Base-by-base conservation (phyloP, 352 stramenopile species). In the Globisporangium cederbergense region DNA sequence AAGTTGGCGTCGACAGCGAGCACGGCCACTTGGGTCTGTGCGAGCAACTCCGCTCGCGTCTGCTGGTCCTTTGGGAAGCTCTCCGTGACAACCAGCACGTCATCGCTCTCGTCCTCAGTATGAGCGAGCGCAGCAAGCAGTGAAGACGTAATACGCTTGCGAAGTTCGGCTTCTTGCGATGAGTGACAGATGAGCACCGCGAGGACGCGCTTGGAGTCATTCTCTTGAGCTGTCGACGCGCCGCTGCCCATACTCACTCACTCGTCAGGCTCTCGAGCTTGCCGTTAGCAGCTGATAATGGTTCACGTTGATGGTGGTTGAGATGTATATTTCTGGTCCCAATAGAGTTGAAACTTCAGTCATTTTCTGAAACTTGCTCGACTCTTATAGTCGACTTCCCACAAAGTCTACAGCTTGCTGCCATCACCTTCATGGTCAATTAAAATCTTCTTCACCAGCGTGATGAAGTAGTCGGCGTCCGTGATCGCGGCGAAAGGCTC, bases 401-500 rank as follows among this genome's bases (percentile, higher is more conserved):
- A 47, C 42, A 11, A 46, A 46, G 40, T 46, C 25, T 36, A 58
- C 20, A 58, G 47, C 22, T 49, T 66, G 42, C 28, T 66, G 18
- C 42, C 51, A 18, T 32, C 55, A 25, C 32, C 38, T 13, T 62
- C 59, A 36, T 59, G 43, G 51, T 45, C 61, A 18, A 54, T 11
- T 16, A 81, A 50, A 52, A 81, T 70, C 9, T 71, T 43, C 16
- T 80, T 47, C 8, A 90, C 81, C 20, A 88, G 70, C 56, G 72
- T 60, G 38, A 87, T 80, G 66, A 93, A 95, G 71, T 95, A 95
- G 46, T 77, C 62, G 20, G 68, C 54, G 68, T 94, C 78, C 45
- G 80, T 92, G 67, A 95, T 92, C 50, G 86, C 85, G 13, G 79
- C 79, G 38, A 91, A 93, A 2, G 86, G 85, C 70, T 95, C 86